Evolutionary conservation across 495 filamentous ascomycete genomes (phyloP), one percentile per base, ranked within the genome.

Genomic region (Chaetomium fimeti): DNA sequence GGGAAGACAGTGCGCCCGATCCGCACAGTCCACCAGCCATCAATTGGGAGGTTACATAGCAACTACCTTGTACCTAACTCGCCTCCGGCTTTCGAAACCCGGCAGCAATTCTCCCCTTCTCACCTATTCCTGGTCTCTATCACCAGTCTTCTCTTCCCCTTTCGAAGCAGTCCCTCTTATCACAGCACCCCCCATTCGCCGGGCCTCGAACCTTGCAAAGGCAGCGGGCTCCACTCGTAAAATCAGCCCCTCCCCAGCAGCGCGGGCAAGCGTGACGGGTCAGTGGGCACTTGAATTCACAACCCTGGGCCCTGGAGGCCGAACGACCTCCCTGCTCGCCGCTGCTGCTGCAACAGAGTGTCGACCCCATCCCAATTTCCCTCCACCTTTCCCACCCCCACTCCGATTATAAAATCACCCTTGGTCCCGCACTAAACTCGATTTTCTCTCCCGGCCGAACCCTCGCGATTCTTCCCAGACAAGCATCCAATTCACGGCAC

Each of bases 381-480:
- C 43, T 62, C 61, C 55, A 16, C 51, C 16, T 20, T 54, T n/a
- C 51, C 27, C 45, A 49, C 63, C 57, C 56, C 53, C 62, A 64
- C 51, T 60, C 53, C 57, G 51, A 51, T 57, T 73, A 73, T 75
- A 75, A 74, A 72, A 69, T 69, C 66, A 68, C 66, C 66, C 64
- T 71, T 66, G 62, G 51, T 65, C 68, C 72, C 71, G 68, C 69
- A 71, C 71, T 74, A 74, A 53, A 64, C 73, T 72, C 65, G 61
- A 74, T 75, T 72, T 71, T 71, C 70, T 9, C 32, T 66, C 67
- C 64, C 67, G 66, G 60, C 54, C 64, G 61, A 69, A 65, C 61
- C 66, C 47, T 64, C 27, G 20, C 38, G 52, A 28, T 24, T 24
- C 18, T 58, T 28, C 47, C 58, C 53, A 5, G 32, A 16, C 61